phyloP scores from a whole-genome alignment of 495 filamentous ascomycete genomes.

The Neurospora hispaniola region DNA sequence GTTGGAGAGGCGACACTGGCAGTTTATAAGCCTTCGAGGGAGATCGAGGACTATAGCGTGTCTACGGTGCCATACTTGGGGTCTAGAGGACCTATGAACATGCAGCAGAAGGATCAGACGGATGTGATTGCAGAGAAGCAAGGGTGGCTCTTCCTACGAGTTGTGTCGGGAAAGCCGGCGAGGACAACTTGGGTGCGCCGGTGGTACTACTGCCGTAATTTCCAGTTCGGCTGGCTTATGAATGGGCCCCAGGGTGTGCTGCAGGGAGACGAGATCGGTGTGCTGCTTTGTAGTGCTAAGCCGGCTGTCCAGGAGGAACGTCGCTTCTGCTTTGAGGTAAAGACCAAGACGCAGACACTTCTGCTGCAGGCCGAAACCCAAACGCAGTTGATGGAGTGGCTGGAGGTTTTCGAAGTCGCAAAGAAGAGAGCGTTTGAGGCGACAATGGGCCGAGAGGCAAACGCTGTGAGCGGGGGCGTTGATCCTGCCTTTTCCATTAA shows the following conservation, averaged over 20 bases:
- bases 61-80: slow-evolving; percentile 80
- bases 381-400: slow-evolving; percentile 79
- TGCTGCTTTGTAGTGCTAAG: slow-evolving; percentile 83
- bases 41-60: slow-evolving; percentile 84
- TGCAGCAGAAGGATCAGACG: slow-evolving; percentile 35
- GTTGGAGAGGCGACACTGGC: slow-evolving; percentile 69
- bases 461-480: slow-evolving; percentile 46
- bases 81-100: slow-evolving; percentile 51
- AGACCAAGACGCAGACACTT: slow-evolving; percentile 88
- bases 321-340: slow-evolving; percentile 96
- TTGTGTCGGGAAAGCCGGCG: slow-evolving; percentile 76
- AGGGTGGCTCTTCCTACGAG: slow-evolving; percentile 83
- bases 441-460: slow-evolving; percentile 47
- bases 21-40: slow-evolving; percentile 68
- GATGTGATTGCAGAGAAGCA: slow-evolving; percentile 64
- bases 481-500: slow-evolving; percentile 92
- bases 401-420: slow-evolving; percentile 81
- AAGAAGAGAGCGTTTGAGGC: slow-evolving; percentile 87
- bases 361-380: slow-evolving; percentile 91
- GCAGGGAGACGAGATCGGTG: slow-evolving; percentile 92
- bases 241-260: slow-evolving; percentile 81
- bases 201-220: slow-evolving; percentile 92
- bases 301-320: slow-evolving; percentile 88
- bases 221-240: slow-evolving; percentile 93
- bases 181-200: slow-evolving; percentile 76